Evolutionary conservation across 371 early-diverging fungal genomes (phyloP), one percentile per base, ranked within the genome.

Genomic region (Amoeboaphelidium occidentale): DNA sequence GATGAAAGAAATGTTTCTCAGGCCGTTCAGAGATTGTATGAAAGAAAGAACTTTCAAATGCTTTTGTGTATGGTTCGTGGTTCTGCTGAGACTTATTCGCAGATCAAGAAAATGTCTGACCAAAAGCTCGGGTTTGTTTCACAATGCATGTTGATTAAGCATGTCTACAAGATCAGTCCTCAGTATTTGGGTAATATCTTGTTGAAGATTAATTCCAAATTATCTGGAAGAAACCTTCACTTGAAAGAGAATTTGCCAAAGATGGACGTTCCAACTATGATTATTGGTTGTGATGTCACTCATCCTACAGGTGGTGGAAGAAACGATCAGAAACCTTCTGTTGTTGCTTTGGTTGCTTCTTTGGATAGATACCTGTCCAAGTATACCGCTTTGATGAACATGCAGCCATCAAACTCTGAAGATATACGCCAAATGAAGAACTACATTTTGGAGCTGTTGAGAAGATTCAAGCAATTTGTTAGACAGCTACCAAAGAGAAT

Each of bases 201-300:
- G 48, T 61, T 90, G 17, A 90, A 90, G 72, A 76, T 88, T 50
- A 88, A 88, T 63, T 68, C 76, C 47, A 89, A 87, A 63, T 53
- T 70, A 6, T 68, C 68, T 22, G 70, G 70, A 3, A 66, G 67
- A 65, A 70, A 70, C 55, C 53, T 58, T 25, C 66, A 56, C 51
- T 52, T 70, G 46, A 54, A 57, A n/a, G 61, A 58, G 45, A 53
- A 58, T 14, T 55, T 77, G 51, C 66, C 69, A 14, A 63, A 85
- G 44, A 61, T 67, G 42, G 61, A 72, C 28, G 62, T 70, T 17
- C 79, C 85, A 0, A 92, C 90, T 2, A 81, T 97, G 43, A 55
- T 97, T 20, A 65, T 97, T 55, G 97, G 96, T 43, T 89, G 88
- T 32, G 96, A 97, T 68, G 85, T 96, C 12, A 79, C 86, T 6